phyloP scores from a whole-genome alignment of 805 yeast genomes.

The Wickerhamomyces chambardii region DNA sequence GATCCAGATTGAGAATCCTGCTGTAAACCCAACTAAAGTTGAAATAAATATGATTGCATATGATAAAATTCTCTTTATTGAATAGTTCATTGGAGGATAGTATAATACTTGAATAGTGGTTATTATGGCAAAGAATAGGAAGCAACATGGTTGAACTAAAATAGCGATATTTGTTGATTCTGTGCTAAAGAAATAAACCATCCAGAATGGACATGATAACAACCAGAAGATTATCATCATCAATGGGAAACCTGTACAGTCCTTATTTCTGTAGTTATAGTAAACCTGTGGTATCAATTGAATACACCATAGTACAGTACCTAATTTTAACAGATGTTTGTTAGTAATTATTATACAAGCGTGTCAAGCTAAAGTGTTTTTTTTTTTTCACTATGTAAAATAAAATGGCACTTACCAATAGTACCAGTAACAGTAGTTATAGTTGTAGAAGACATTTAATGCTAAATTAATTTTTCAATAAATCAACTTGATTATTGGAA shows the following conservation, averaged over 20 bases:
- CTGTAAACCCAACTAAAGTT: not conserved
- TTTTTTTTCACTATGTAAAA: too few relatives aligned
- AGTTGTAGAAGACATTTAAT: not conserved
- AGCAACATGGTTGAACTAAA: constrained; percentile 76
- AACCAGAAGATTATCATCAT: not conserved
- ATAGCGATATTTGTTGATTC: constrained; percentile 37
- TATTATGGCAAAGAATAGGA: constrained; percentile 53
- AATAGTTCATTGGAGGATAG: constrained; percentile 47
- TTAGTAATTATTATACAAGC: too few relatives aligned
- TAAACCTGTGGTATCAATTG: not conserved
- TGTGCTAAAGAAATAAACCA: not conserved
- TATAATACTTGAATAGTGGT: constrained; percentile 56
- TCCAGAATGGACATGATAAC: not conserved
- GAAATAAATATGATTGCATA: not conserved
- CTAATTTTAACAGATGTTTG: too few relatives aligned
- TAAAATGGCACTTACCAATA: not conserved
- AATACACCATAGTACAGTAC: not conserved
- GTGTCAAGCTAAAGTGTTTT: too few relatives aligned
- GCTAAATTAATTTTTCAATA: too few relatives aligned
- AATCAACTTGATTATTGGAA: too few relatives aligned
- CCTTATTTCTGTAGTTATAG: not conserved
- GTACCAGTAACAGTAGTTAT: not conserved
- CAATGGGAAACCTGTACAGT: not conserved
- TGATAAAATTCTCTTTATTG: not conserved
- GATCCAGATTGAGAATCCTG: not conserved